A percentile compares a stretch with the other conserved stretches of the same genome.
Conservation (phyloP, 2,329 filamentous ascomycete genomes). For the Xylariaceae sp. region DNA sequence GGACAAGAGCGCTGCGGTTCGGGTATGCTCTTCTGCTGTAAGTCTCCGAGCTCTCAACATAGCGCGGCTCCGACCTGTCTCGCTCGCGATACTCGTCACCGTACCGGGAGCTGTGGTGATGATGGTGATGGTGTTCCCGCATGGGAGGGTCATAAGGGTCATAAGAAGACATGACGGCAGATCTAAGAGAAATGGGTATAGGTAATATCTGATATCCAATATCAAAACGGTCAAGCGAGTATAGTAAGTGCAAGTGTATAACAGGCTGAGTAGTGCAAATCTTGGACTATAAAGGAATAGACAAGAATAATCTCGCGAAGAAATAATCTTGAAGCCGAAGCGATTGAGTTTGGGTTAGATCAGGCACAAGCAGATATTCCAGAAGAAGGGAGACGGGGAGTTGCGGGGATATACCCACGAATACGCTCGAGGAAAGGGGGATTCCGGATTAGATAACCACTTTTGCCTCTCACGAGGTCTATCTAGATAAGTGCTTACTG, state of each 20-base stretch:
- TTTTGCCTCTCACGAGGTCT: not conserved
- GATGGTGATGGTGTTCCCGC: constrained; percentile 37
- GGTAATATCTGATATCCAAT: too few relatives aligned
- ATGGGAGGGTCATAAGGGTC: constrained; percentile 47
- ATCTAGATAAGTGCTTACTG: not conserved
- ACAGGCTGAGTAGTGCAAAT: too few relatives aligned
- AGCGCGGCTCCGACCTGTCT: constrained; percentile 48
- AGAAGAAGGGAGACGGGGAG: not conserved
- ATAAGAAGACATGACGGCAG: constrained; percentile 43
- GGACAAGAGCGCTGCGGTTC: constrained; percentile 47
- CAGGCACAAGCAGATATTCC: not conserved
- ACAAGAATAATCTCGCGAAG: not conserved
- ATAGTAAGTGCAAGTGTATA: too few relatives aligned
- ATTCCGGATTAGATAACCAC: too few relatives aligned
- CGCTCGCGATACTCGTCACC: constrained; percentile 42
- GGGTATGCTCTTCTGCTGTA: constrained; percentile 40
- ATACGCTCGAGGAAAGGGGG: not conserved
- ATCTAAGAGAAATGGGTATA: too few relatives aligned
- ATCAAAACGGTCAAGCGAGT: too few relatives aligned
- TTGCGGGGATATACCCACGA: constrained; percentile 4
- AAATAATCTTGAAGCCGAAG: not conserved
- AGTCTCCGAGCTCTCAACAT: constrained; percentile 46
- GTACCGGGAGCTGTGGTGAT: constrained; percentile 34
- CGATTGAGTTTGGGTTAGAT: constrained; percentile 11
- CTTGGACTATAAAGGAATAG: too few relatives aligned